Percentiles rank a stretch among this genome's conserved stretches.
Conservation (phyloP, 2,329 filamentous ascomycete species). For the Pestalotiopsis sp. region DNA sequence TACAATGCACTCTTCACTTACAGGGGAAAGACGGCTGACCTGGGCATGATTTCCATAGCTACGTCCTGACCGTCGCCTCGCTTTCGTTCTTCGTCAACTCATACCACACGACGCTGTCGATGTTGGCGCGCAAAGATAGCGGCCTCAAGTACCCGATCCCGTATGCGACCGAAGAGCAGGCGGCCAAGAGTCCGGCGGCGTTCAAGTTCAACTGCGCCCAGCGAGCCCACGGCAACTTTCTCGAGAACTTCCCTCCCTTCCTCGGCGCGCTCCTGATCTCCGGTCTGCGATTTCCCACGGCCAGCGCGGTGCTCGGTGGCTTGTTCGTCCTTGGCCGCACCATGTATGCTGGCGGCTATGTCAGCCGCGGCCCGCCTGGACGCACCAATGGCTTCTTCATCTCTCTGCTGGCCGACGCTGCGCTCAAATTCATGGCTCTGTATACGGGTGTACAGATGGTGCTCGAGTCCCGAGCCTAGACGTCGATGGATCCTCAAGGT, state of each 20-base stretch:
- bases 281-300: constrained; percentile 56
- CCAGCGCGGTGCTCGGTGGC: constrained; percentile 50
- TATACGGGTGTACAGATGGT: constrained; percentile 43
- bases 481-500: not conserved
- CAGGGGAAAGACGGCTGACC: constrained; percentile 1
- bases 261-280: constrained; percentile 56
- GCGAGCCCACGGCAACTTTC: constrained; percentile 65
- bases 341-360: constrained; percentile 60
- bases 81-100: constrained; percentile 61
- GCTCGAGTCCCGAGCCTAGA: constrained; percentile 22
- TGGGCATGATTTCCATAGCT: constrained; percentile 43
- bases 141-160: constrained; percentile 58
- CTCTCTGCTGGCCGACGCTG: constrained; percentile 36
- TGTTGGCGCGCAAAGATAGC: constrained; percentile 51
- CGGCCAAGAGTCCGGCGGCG: constrained; percentile 55
- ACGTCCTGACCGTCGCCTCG: constrained; percentile 61
- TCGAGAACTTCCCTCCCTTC: constrained; percentile 60
- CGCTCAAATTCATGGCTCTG: constrained; percentile 46
- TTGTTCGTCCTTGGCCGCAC: constrained; percentile 56
- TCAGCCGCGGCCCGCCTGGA: constrained; percentile 46
- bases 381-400: constrained; percentile 40
- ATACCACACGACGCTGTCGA: constrained; percentile 52
- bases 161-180: constrained; percentile 58
- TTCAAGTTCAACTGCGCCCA: constrained; percentile 62
- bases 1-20: not conserved